Evolutionary conservation across 495 filamentous ascomycete genomes (phyloP).

Genomic region (Tuber indicum): DNA sequence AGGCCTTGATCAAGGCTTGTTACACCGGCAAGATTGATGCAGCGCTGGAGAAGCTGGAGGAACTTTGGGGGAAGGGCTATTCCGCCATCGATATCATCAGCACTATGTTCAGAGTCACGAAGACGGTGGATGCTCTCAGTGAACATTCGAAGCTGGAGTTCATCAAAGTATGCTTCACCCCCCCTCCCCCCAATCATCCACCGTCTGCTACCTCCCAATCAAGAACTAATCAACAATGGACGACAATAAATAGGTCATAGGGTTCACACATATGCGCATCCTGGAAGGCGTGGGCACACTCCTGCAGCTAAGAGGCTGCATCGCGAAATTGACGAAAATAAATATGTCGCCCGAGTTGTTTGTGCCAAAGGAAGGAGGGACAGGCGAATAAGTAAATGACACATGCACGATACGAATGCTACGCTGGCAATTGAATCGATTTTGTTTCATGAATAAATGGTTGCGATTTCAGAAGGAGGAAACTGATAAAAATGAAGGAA

Average conservation of each 20-base stretch:
- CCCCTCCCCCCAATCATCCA: no score
- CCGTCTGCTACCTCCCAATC: no score
- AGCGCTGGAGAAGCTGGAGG: slow-evolving; percentile 78
- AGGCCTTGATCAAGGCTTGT: slow-evolving; percentile 96
- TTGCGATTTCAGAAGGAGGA: not conserved
- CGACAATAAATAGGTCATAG: slow-evolving; percentile 61
- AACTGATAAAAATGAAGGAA: not conserved
- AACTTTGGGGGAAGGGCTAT: slow-evolving; percentile 91
- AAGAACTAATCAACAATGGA: not conserved
- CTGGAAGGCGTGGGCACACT: slow-evolving; percentile 92
- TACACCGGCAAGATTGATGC: slow-evolving; percentile 83
- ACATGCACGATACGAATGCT: not conserved
- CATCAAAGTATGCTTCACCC: slow-evolving; percentile 52
- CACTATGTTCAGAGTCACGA: slow-evolving; percentile 98
- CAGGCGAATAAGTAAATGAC: not conserved
- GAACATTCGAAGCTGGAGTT: slow-evolving; percentile 95
- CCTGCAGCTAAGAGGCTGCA: slow-evolving; percentile 84
- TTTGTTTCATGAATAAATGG: not conserved
- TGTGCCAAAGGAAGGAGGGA: slow-evolving; percentile 44
- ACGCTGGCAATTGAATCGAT: not conserved
- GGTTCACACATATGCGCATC: slow-evolving; percentile 98
- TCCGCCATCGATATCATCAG: slow-evolving; percentile 95
- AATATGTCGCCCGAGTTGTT: slow-evolving; percentile 95
- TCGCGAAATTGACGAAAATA: slow-evolving; percentile 81
- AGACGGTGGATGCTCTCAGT: slow-evolving; percentile 79